These are phyloP conservation scores for Metschnikowia cubensis DNA, from an alignment of 805 yeast genomes.

Conservation along the genomic window DNA sequence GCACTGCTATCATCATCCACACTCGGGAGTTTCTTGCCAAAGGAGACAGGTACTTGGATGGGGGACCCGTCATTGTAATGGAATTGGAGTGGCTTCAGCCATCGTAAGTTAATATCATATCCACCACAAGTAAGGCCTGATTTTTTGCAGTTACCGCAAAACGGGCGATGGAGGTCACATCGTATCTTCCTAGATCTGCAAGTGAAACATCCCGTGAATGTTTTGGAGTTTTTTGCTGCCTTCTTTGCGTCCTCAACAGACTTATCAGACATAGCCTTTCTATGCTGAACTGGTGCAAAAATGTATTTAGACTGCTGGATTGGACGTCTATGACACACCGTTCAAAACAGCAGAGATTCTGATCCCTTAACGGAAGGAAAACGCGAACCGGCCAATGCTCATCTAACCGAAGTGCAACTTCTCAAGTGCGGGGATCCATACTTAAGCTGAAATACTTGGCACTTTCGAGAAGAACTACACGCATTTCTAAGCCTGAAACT, in stretches of 20 bases:
- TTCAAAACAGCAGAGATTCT: not conserved
- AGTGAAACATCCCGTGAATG: conserved; percentile 87
- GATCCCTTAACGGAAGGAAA: not conserved
- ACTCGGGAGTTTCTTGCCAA: conserved; percentile 20
- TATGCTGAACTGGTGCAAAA: not conserved
- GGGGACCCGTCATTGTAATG: conserved; percentile 26
- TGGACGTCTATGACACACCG: not conserved
- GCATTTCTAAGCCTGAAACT: too few species aligned
- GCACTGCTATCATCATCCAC: conserved; percentile 10
- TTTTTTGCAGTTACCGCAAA: conserved; percentile 66
- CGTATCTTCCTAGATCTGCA: conserved; percentile 77
- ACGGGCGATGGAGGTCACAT: conserved; percentile 71
- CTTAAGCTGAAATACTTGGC: not conserved
- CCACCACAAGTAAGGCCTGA: conserved; percentile 74
- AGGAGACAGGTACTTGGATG: conserved; percentile 28
- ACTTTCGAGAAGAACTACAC: not conserved
- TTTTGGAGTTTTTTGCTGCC: conserved; percentile 39
- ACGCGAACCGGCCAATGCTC: not conserved
- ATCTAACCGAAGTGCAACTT: not conserved
- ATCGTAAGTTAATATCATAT: conserved; percentile 73
- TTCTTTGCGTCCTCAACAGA: not conserved
- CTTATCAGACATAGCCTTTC: not conserved
- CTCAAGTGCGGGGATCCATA: not conserved
- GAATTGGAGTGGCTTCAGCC: conserved; percentile 56
- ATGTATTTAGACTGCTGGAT: not conserved